Base-by-base conservation (phyloP, 2,329 filamentous ascomycete genomes). In the Ophidiomyces ophidiicola region DNA sequence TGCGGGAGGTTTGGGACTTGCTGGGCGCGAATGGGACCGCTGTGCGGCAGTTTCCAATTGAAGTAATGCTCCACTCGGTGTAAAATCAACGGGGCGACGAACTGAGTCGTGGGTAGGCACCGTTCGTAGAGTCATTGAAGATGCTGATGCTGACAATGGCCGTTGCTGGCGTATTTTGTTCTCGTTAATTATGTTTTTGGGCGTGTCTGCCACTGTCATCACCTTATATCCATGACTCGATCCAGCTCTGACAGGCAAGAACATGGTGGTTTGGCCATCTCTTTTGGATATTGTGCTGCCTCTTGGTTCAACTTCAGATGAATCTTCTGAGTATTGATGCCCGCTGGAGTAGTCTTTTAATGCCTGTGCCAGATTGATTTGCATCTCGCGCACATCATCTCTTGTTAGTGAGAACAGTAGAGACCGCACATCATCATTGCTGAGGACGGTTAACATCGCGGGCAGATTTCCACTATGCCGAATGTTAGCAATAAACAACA, bases 281-380 rank as follows among this genome's bases (percentile, higher is more conserved):
- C 69, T 69, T 8, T 72, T 70, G 37, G 71, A 72, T 37, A 81
- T 67, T 1, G 69, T 64, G 1, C 74, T 78, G 28, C 76, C 66
- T 41, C 71, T 67, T 1, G 76, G 76, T 44, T 82, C 78, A 45
- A 73, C 77, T 6, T 67, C 64, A 1, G 72, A 70, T 39, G 69
- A 71, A 48, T 72, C 78, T 24, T 69, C 70, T 24, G 72, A 62
- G 25, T 70, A 67, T 40, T 78, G 74, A 17, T 67, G 70, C 3
- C 72, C 69, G 10, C 74, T 77, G 0, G 76, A 80, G 51, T 80
- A 82, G 51, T 75, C 72, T 49, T 75, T 72, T 3, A 80, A 61
- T 0, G 74, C 72, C 43, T 76, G 70, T 17, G 70, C 69, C 4
- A 80, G 67, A 17, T 66, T 69, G 46, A 66, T 58, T 44, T 78